phyloP scores from a whole-genome alignment of 2,329 filamentous ascomycete species.

The Exophiala aquamarina region DNA sequence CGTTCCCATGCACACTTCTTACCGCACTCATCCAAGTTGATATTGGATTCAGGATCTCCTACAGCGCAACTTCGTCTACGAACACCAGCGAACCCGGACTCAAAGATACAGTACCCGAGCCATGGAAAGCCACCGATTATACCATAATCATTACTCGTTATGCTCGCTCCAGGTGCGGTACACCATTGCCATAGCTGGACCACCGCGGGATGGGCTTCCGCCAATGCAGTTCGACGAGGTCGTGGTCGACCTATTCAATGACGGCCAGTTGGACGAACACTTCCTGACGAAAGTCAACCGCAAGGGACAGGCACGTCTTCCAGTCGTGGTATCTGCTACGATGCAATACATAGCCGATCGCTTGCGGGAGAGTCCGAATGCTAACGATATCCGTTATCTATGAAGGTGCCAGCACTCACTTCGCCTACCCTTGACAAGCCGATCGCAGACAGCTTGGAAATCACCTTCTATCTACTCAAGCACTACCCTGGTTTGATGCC shows the following conservation, averaged over 20 bases:
- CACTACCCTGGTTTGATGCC: conserved; percentile 4
- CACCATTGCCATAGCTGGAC: conserved; percentile 1
- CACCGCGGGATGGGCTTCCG: background rate
- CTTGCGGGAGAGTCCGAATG: background rate
- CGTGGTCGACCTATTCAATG: conserved; percentile 5
- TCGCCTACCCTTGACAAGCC: conserved; percentile 3
- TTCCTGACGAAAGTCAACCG: conserved; percentile 9
- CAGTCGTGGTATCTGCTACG: no score
- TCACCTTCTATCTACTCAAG: conserved; percentile 11
- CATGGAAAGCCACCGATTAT: no score
- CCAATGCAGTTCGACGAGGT: background rate
- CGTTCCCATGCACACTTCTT: no score
- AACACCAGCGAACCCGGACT: no score
- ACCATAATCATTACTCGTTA: conserved; percentile 9
- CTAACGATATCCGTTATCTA: background rate
- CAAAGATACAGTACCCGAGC: no score
- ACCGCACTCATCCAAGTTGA: no score
- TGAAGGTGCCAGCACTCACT: conserved; percentile 4
- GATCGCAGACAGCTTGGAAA: conserved; percentile 13
- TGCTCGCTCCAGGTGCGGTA: conserved; percentile 13
- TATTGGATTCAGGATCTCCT: no score
- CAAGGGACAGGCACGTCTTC: conserved; percentile 14
- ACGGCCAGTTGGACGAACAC: conserved; percentile 7
- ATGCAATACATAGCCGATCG: no score
- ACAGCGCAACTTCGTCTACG: no score